Conservation (phyloP, 805 yeast species). For the Wickerhamomyces xylosicus region DNA sequence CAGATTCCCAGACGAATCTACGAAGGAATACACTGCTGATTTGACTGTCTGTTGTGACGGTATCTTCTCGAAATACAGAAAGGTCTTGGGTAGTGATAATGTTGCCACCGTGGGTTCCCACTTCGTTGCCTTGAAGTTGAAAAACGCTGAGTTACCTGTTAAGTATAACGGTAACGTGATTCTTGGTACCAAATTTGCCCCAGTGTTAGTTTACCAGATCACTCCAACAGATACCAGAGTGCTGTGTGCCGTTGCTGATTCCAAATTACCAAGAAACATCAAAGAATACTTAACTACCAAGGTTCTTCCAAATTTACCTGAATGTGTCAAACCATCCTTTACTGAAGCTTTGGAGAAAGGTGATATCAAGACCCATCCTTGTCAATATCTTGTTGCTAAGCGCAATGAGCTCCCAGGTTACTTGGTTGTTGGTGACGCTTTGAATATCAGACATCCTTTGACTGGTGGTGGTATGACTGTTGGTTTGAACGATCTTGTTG, state of each 20-base stretch:
- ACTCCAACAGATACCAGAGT: constrained; percentile 77
- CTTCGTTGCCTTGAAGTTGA: constrained; percentile 74
- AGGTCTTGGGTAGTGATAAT: constrained; percentile 48
- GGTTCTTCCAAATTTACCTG: constrained; percentile 66
- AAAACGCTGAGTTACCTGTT: constrained; percentile 65
- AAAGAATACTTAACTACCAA: constrained; percentile 45
- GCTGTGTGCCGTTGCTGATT: constrained; percentile 74
- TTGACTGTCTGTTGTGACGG: constrained; percentile 85
- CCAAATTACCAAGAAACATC: constrained; percentile 63
- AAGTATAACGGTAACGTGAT: constrained; percentile 84
- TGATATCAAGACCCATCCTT: constrained; percentile 82
- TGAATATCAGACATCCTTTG: constrained; percentile 96
- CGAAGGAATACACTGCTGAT: constrained; percentile 41
- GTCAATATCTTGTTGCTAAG: constrained; percentile 78
- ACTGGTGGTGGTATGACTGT: constrained; percentile 99
- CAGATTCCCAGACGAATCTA: constrained; percentile 31
- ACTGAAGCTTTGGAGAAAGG: constrained; percentile 41
- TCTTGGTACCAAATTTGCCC: constrained; percentile 69
- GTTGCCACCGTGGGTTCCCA: constrained; percentile 69
- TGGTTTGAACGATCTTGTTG: constrained; percentile 75
- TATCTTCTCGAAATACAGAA: constrained; percentile 85
- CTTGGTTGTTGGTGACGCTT: constrained; percentile 81
- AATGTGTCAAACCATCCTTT: constrained; percentile 55
- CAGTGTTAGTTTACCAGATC: constrained; percentile 82
- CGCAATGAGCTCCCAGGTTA: constrained; percentile 65